Percentiles rank a stretch among this genome's conserved stretches.
These are phyloP conservation scores for Begonia peltatifolia DNA, from an alignment of 306 rosid species.

Conservation along the genomic window DNA sequence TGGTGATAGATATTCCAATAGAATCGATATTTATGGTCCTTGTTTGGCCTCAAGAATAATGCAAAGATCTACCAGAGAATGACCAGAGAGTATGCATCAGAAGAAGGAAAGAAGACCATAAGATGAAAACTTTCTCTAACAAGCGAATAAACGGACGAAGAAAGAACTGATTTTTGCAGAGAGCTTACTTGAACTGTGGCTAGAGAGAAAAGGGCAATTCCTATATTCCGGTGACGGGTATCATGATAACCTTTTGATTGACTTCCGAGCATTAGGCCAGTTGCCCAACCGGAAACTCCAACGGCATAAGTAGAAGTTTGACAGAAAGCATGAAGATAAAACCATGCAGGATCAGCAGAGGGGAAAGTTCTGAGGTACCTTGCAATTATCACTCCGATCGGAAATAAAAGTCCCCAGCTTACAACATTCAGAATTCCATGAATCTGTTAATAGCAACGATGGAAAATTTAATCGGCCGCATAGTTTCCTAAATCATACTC, in stretches of 20 bases:
- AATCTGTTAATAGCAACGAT: slow-evolving; percentile 25
- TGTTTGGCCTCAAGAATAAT: slow-evolving; percentile 55
- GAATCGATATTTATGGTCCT: slow-evolving; percentile 54
- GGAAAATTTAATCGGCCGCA: neutral
- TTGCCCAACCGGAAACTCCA: slow-evolving; percentile 91
- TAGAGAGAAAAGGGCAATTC: slow-evolving; percentile 56
- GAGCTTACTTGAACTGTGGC: slow-evolving; percentile 60
- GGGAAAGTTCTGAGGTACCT: slow-evolving; percentile 56
- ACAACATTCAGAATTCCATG: slow-evolving; percentile 69
- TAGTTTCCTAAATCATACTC: neutral
- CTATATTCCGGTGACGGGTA: slow-evolving; percentile 48
- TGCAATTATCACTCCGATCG: slow-evolving; percentile 60
- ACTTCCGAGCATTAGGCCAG: slow-evolving; percentile 75
- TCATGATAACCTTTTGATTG: slow-evolving; percentile 28
- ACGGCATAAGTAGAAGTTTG: slow-evolving; percentile 60
- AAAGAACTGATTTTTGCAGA: too few species aligned
- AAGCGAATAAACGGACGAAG: neutral
- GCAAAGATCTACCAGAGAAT: slow-evolving; percentile 45
- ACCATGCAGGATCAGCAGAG: slow-evolving; percentile 85
- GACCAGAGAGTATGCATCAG: slow-evolving; percentile 2
- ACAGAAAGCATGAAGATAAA: slow-evolving; percentile 63
- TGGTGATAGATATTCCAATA: slow-evolving; percentile 88
- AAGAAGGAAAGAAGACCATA: neutral
- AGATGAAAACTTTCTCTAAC: neutral
- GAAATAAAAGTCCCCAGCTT: slow-evolving; percentile 93